Evolutionary conservation across 768 basidiomycete species (phyloP), one percentile per base, ranked within the genome.

Genomic region (Russula lepida): DNA sequence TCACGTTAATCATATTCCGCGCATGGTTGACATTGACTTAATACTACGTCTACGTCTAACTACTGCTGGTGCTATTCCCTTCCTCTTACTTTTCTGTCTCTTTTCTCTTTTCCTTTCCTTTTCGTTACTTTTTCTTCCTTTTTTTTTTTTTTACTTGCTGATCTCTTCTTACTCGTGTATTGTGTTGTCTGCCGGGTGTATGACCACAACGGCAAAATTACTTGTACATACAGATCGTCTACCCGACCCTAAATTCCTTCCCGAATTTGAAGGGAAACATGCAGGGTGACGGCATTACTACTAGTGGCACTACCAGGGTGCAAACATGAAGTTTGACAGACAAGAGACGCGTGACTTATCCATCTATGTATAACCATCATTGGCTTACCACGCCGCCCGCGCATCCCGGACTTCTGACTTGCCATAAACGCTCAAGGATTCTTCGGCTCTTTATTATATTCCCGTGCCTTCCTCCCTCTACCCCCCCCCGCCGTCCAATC

Each of bases 161-260:
- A 47, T 53, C 41, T 49, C 23, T 55, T 56, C 15, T 15, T 39
- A 35, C 48, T 43, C 28, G 27, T 62, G 60, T 57, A 60, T 55
- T 39, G 15, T 54, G 30, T 35, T 44, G 33, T 52, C 47, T 15
- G 41, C 30, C 48, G 54, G 39, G 30, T 39, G 1, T 53, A 13
- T 15, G 32, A 47, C 33, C 13, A 28, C 54, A 28, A 56, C 19
- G 56, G 46, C 61, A 62, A 62, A 58, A 62, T 62, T 62, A 62
- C 46, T 53, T 62, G 61, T 62, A 62, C 46, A 58, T 62, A 62
- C 56, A 43, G 4, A 54, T 23, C 44, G 49, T 37, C 27, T 32
- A 25, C 6, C 12, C 30, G 3, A 21, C 3, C 17, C 46, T 51
- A 50, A 44, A 35, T 43, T 28, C n/a, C 21, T 32, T 37, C 39